Base-by-base conservation (phyloP, 345 rosid genomes). In the Erysimum cheiranthoides region DNA sequence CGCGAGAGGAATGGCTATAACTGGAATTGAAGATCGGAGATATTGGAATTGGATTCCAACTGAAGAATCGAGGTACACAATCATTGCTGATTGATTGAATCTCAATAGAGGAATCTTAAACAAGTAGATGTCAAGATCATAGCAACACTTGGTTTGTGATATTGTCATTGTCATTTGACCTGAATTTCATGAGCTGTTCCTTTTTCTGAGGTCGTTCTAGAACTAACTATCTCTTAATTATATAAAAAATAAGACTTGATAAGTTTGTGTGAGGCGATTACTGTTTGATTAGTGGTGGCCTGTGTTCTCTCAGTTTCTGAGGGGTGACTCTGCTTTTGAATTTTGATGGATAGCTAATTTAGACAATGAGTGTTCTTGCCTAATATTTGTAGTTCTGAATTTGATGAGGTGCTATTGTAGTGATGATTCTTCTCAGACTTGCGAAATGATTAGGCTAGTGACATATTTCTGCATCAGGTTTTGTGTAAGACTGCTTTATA, bases 41-140 rank as follows among this genome's bases (percentile, higher is more conserved):
- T 94, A 94, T 73, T 94, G 98, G 98, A 94, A 83, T 79, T 90
- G 96, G 98, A 69, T 89, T 68, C 84, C 90, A 4, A 94, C 97
- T 5, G 97, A 90, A 84, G 98, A 94, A 78, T 92, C 98, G 64
- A 92, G 98, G 98, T 94, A 68, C 8, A 13, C 51, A 40, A 14
- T n/a, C 3, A 35, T 18, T 3, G 8, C 8, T 67, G 53, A 34
- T 54, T 61, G 56, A 42, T 68, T 69, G 32, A 56, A 34, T 76
- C 58, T 53, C 32, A n/a, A 5, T 76, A n/a, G n/a, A n/a, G n/a
- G 0, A 5, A 0, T 56, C 45, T 46, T 56, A 42, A 45, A 47
- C 43, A 31, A 62, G 68, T 72, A 43, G 18, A 27, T 11, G 2
- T 14, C 54, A 50, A 32, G 21, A 67, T 36, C 60, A 58, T 60